These are phyloP conservation scores for Diplodia sapinea DNA, from an alignment of 2,329 filamentous ascomycete species.

Conservation along the genomic window DNA sequence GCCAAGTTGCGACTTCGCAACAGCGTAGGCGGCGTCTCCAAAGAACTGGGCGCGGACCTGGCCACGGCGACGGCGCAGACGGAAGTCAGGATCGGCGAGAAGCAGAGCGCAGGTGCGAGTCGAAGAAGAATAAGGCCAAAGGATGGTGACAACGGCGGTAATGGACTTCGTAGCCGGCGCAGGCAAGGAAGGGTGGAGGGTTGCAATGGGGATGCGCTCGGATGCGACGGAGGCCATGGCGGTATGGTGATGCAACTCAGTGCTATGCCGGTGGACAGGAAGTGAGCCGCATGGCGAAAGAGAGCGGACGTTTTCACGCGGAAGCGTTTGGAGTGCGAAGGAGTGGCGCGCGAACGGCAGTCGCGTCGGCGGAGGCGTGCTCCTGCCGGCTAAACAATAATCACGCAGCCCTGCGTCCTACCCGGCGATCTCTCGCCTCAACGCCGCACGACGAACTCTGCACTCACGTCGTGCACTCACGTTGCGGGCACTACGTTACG, in stretches of 20 bases:
- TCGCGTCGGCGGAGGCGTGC: conserved; percentile 7
- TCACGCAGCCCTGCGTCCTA: not conserved
- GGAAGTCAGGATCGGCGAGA: conserved; percentile 83
- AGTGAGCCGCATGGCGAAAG: conserved; percentile 1
- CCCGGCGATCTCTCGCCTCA: conserved; percentile 3
- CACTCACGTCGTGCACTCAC: not conserved
- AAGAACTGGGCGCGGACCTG: conserved; percentile 81
- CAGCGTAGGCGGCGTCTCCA: conserved; percentile 70
- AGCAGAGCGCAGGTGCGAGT: conserved; percentile 76
- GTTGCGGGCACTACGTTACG: not conserved
- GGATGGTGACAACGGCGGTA: conserved; percentile 77
- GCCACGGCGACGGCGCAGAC: conserved; percentile 75
- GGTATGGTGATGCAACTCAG: not conserved
- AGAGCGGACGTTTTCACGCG: not conserved
- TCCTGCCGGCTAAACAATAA: not conserved
- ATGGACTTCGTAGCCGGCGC: conserved; percentile 52
- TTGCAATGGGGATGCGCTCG: conserved; percentile 40
- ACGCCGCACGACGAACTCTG: not conserved
- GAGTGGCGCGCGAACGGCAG: conserved; percentile 1
- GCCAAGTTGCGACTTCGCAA: conserved; percentile 70
- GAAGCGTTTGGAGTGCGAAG: not conserved
- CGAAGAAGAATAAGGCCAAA: conserved; percentile 89
- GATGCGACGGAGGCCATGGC: conserved; percentile 16
- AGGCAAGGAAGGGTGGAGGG: conserved; percentile 42
- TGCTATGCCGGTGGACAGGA: conserved; percentile 1